Percentiles rank a stretch among this genome's conserved stretches.
Conservation (phyloP, 768 basidiomycete species). For the Botryobasidium botryosum region DNA sequence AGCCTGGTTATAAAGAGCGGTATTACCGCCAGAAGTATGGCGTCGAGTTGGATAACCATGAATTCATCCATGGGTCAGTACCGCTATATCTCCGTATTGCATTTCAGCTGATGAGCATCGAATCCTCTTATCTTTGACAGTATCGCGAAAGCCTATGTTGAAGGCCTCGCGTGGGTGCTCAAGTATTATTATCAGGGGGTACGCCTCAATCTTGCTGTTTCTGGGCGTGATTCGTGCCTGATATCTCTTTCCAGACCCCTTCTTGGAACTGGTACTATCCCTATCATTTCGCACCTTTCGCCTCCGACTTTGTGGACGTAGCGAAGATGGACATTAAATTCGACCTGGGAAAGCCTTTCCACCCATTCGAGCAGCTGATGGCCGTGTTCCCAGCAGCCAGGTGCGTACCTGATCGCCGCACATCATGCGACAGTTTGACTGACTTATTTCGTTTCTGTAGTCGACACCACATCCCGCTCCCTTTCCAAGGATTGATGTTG, state of each 20-base stretch:
- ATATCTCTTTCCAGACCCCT: slow-evolving; percentile 36
- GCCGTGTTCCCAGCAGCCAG: slow-evolving; percentile 93
- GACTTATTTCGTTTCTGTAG: slow-evolving; percentile 24
- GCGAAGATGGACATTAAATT: slow-evolving; percentile 67
- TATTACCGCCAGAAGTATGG: slow-evolving; percentile 93
- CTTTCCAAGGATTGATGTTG: slow-evolving; percentile 79
- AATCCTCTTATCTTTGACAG: slow-evolving; percentile 25
- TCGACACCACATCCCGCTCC: slow-evolving; percentile 70
- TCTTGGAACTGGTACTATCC: slow-evolving; percentile 99
- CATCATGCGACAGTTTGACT: slow-evolving; percentile 3
- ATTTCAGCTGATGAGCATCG: neutral
- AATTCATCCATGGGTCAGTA: slow-evolving; percentile 57
- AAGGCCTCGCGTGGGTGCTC: slow-evolving; percentile 91
- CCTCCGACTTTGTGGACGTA: slow-evolving; percentile 77
- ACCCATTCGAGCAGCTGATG: slow-evolving; percentile 95
- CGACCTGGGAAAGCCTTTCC: slow-evolving; percentile 71
- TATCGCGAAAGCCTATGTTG: slow-evolving; percentile 68
- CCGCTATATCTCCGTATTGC: neutral
- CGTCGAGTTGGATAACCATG: slow-evolving; percentile 45
- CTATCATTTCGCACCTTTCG: slow-evolving; percentile 96
- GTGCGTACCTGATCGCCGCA: slow-evolving; percentile 25
- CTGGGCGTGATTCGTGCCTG: slow-evolving; percentile 14
- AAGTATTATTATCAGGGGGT: slow-evolving; percentile 99
- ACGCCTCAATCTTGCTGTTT: slow-evolving; percentile 20
- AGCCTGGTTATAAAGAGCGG: slow-evolving; percentile 87